Evolutionary conservation across 441 rosid species (phyloP).

Genomic region (Pelargonium myrrhifolium): DNA sequence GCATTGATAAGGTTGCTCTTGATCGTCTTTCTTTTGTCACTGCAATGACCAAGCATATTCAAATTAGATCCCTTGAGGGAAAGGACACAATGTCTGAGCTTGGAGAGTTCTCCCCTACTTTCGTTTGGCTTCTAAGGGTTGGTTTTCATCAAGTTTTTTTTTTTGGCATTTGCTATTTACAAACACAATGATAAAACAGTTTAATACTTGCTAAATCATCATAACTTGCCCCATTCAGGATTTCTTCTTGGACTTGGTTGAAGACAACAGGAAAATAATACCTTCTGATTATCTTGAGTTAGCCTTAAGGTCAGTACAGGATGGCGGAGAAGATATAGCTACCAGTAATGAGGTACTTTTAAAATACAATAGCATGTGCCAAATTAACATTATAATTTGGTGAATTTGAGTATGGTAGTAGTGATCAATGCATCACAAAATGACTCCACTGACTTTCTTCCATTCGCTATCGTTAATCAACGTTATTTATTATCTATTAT

Average conservation of each 20-base stretch:
- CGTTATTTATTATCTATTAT: too few relatives aligned
- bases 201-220: conserved; percentile 12
- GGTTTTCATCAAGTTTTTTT: not conserved
- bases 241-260: conserved; percentile 78
- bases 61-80: conserved; percentile 85
- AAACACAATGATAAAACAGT: too few relatives aligned
- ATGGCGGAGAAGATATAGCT: conserved; percentile 68
- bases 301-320: conserved; percentile 83
- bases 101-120: conserved; percentile 93
- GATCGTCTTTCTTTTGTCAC: conserved; percentile 97
- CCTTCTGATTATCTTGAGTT: conserved; percentile 94
- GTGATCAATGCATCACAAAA: not conserved
- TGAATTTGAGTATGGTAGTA: not conserved
- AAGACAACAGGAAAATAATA: conserved; percentile 70
- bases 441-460: too few relatives aligned
- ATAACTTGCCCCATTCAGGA: conserved; percentile 34
- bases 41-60: conserved; percentile 92
- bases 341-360: conserved; percentile 83
- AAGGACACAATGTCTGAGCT: conserved; percentile 63
- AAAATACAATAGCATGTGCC: too few relatives aligned
- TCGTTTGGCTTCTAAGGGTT: conserved; percentile 96
- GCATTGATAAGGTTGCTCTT: conserved; percentile 91
- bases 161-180: not conserved
- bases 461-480: too few relatives aligned
- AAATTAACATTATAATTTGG: not conserved